Conservation (phyloP, 1,284 basidiomycete species). For the Trametes pubescens region DNA sequence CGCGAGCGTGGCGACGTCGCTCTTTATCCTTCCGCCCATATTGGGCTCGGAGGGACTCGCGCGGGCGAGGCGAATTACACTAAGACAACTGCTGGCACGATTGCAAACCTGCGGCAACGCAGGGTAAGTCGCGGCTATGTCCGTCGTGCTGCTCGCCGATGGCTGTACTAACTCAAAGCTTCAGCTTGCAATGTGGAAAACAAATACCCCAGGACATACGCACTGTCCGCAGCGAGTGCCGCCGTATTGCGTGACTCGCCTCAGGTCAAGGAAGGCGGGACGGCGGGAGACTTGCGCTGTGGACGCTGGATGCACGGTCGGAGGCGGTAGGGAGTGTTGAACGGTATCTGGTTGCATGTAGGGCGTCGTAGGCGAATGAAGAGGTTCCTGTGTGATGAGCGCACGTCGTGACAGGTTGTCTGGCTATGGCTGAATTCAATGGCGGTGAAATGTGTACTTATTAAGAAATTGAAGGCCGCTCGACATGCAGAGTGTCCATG, state of each 20-base stretch:
- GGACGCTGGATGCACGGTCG: too few relatives aligned
- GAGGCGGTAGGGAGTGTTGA: too few relatives aligned
- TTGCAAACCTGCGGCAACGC: not conserved
- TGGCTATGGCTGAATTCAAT: too few relatives aligned
- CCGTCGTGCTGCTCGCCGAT: not conserved
- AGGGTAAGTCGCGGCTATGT: not conserved
- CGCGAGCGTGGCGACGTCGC: not conserved
- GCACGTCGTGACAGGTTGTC: too few relatives aligned
- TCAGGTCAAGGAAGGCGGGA: not conserved
- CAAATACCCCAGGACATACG: conserved; percentile 3
- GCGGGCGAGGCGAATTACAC: not conserved
- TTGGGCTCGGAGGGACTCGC: not conserved
- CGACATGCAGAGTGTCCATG: conserved; percentile 51
- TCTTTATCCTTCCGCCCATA: not conserved
- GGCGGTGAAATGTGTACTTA: too few relatives aligned
- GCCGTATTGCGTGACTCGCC: not conserved
- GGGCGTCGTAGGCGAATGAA: too few relatives aligned
- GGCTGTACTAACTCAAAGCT: not conserved
- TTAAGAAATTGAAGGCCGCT: conserved; percentile 4
- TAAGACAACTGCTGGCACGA: not conserved
- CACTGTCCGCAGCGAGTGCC: not conserved
- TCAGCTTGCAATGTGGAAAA: not conserved
- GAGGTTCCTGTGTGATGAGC: too few relatives aligned
- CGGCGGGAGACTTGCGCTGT: not conserved
- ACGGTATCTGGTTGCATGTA: too few relatives aligned